A percentile compares a stretch with the other conserved stretches of the same genome.
Conservation (phyloP, 2,329 filamentous ascomycete genomes). For the Gaeumannomyces tritici region DNA sequence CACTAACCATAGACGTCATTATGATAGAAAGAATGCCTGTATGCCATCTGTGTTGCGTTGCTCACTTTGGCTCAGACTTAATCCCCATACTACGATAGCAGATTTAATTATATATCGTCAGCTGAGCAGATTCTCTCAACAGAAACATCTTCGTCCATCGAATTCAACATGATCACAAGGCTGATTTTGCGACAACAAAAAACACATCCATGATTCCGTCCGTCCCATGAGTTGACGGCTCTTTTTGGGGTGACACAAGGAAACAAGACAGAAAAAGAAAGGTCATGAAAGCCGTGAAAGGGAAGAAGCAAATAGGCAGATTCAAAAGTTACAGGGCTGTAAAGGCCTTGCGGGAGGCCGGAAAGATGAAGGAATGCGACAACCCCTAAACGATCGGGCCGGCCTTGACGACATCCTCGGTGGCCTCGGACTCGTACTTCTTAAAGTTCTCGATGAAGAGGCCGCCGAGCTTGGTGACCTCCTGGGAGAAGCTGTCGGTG, state of each 20-base stretch:
- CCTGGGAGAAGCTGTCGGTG: constrained; percentile 68
- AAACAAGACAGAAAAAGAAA: not conserved
- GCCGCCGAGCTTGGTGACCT: constrained; percentile 81
- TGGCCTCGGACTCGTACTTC: constrained; percentile 84
- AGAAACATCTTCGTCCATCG: no score
- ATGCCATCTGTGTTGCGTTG: no score
- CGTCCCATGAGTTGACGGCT: not conserved
- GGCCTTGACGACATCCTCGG: constrained; percentile 65
- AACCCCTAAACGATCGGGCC: constrained; percentile 33
- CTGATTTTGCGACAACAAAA: not conserved
- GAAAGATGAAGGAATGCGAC: not conserved
- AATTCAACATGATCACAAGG: not conserved
- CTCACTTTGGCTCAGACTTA: not conserved
- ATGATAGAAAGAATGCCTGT: no score
- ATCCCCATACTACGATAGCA: no score
- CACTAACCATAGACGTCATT: no score
- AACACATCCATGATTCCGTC: not conserved
- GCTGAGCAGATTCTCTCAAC: no score
- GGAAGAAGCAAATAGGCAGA: constrained; percentile 1
- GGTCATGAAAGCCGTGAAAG: not conserved
- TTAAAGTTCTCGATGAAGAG: constrained; percentile 97
- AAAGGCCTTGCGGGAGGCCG: not conserved
- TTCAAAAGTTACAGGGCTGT: not conserved
- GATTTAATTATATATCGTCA: no score
- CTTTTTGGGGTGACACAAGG: not conserved